Conservation (phyloP, 1,139 yeast species). For the Groenewaldozyma sp. region DNA sequence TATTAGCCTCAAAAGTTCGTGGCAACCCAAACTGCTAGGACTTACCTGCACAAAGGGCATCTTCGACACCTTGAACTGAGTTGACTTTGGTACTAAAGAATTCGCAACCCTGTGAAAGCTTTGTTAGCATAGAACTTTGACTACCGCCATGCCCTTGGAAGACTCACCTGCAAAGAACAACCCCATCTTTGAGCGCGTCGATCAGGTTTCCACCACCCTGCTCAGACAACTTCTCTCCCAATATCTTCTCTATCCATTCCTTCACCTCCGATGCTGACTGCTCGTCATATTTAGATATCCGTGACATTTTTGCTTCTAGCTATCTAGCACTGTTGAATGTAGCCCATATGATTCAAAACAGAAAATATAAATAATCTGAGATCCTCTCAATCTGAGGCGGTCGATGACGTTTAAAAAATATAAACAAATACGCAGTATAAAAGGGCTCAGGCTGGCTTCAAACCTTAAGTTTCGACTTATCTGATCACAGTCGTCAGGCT, state of each 20-base stretch:
- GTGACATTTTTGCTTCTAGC: conserved; percentile 1
- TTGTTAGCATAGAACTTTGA: conserved; percentile 1
- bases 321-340: no score
- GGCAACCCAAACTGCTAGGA: background rate
- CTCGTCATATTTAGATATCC: conserved; percentile 18
- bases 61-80: conserved; percentile 51
- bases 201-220: conserved; percentile 33
- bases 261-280: conserved; percentile 17
- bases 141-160: conserved; percentile 2
- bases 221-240: conserved; percentile 17
- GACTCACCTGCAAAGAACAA: conserved; percentile 47
- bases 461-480: no score
- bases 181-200: conserved; percentile 56
- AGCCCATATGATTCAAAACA: no score
- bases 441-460: no score
- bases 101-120: conserved; percentile 26
- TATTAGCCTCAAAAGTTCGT: background rate
- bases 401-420: no score
- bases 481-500: no score
- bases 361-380: no score
- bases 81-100: conserved; percentile 31
- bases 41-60: conserved; percentile 65
- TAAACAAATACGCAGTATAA: no score
- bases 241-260: conserved; percentile 22
- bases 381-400: no score